Conservation (phyloP, 768 basidiomycete species). For the Clitopilus passeckerianus region DNA sequence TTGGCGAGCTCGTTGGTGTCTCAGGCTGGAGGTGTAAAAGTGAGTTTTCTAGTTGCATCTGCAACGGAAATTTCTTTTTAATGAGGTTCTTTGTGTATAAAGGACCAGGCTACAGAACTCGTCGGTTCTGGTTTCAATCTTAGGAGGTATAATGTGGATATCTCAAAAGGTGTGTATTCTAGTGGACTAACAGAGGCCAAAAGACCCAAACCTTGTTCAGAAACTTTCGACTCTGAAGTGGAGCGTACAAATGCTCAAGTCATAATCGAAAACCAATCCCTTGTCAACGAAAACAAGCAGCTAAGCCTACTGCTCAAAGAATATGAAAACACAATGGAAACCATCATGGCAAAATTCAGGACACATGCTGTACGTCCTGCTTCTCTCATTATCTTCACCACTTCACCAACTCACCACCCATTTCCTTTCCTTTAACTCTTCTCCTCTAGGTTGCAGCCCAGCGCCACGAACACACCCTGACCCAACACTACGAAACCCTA, state of each 20-base stretch:
- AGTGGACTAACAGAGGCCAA: conserved; percentile 11
- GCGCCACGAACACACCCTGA: conserved; percentile 82
- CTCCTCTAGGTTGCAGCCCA: conserved; percentile 81
- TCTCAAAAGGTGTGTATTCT: conserved; percentile 62
- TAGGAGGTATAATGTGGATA: conserved; percentile 82
- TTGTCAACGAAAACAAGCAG: conserved; percentile 95
- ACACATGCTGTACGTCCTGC: conserved; percentile 50
- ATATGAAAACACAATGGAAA: conserved; percentile 92
- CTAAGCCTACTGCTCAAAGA: conserved; percentile 85
- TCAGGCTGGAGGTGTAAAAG: conserved; percentile 73
- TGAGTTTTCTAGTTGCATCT: conserved; percentile 20
- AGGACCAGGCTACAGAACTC: conserved; percentile 72
- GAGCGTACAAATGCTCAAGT: conserved; percentile 87
- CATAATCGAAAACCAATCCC: conserved; percentile 88
- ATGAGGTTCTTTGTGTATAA: conserved; percentile 1
- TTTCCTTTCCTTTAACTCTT: too few relatives aligned
- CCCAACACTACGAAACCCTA: conserved; percentile 85
- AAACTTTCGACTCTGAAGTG: conserved; percentile 87
- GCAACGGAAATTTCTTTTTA: conserved; percentile 1
- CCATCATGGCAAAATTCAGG: conserved; percentile 94
- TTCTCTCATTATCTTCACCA: background rate
- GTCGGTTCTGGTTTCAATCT: conserved; percentile 70
- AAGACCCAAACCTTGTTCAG: conserved; percentile 48
- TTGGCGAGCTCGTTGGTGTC: conserved; percentile 62
- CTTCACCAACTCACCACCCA: background rate